Evolutionary conservation across 2,329 filamentous ascomycete species (phyloP).

Genomic region (Xylariaceae sp.): DNA sequence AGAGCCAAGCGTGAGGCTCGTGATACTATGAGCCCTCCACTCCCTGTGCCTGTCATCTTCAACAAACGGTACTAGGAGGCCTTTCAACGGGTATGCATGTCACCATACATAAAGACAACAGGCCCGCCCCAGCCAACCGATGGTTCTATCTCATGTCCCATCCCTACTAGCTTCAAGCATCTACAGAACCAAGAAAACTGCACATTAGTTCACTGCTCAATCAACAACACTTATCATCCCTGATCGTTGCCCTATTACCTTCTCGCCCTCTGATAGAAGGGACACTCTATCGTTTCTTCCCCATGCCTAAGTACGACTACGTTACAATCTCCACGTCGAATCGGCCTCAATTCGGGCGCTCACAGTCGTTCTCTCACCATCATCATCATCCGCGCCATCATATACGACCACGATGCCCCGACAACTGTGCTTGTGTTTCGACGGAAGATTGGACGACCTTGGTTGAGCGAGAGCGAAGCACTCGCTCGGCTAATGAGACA

Average conservation of each 20-base stretch:
- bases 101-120: constrained; percentile 37
- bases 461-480: constrained; percentile 29
- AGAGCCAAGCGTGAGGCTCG: constrained; percentile 15
- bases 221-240: constrained; percentile 20
- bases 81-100: constrained; percentile 33
- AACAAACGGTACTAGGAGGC: constrained; percentile 32
- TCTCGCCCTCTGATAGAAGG: constrained; percentile 26
- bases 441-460: constrained; percentile 36
- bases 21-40: constrained; percentile 5
- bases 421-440: constrained; percentile 38
- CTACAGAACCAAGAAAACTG: constrained; percentile 26
- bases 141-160: constrained; percentile 30
- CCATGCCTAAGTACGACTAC: constrained; percentile 32
- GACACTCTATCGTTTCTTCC: constrained; percentile 19
- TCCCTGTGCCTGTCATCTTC: constrained; percentile 21
- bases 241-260: constrained; percentile 19
- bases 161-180: constrained; percentile 38
- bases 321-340: constrained; percentile 24
- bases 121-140: constrained; percentile 29
- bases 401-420: constrained; percentile 31
- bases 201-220: constrained; percentile 23
- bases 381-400: constrained; percentile 31
- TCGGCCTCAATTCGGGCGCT: constrained; percentile 31
- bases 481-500: constrained; percentile 20
- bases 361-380: constrained; percentile 35